These are phyloP conservation scores for Venturia asperata DNA, from an alignment of 2,329 filamentous ascomycete genomes.

Conservation along the genomic window DNA sequence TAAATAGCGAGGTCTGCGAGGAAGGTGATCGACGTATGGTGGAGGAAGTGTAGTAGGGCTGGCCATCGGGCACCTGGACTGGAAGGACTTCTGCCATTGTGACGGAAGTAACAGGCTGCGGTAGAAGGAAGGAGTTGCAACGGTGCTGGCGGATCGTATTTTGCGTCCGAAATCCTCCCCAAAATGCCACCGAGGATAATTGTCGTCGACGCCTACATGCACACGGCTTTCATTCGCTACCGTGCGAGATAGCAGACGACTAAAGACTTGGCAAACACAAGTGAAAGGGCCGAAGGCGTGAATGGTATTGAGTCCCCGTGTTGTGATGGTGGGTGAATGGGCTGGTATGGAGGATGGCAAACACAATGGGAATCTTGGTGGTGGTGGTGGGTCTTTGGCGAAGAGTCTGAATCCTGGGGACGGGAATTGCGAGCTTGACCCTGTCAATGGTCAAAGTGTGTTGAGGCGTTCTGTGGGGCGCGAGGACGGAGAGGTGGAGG, in stretches of 20 bases:
- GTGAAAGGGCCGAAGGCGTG: background rate
- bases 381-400: background rate
- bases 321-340: background rate
- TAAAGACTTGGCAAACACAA: background rate
- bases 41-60: conserved; percentile 36
- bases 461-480: conserved; percentile 10
- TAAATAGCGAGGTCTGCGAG: conserved; percentile 39
- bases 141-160: background rate
- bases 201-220: background rate
- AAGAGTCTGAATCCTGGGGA: conserved; percentile 2
- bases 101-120: background rate
- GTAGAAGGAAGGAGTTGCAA: background rate
- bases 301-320: background rate
- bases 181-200: background rate
- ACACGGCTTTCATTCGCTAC: background rate
- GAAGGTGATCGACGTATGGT: conserved; percentile 36
- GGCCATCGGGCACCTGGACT: conserved; percentile 36
- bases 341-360: background rate
- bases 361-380: background rate
- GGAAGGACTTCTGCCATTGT: conserved; percentile 40
- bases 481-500: background rate
- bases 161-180: background rate
- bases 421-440: background rate
- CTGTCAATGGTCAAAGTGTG: background rate
- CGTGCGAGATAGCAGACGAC: conserved; percentile 6